Conservation (phyloP, 306 rosid species). For the Casuarina equisetifolia region DNA sequence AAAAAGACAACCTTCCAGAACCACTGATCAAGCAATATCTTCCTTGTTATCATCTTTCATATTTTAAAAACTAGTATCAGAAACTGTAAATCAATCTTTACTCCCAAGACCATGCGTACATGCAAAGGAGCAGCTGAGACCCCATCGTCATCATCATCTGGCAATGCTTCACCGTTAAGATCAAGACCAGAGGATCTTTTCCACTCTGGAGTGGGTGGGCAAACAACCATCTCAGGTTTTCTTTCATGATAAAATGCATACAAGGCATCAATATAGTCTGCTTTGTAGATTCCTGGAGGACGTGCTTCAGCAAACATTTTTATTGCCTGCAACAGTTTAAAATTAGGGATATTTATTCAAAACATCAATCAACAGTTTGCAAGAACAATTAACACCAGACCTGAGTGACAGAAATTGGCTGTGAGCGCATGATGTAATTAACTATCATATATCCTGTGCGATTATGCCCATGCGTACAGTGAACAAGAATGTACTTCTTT, state of each 20-base stretch:
- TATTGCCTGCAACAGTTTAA: constrained; percentile 60
- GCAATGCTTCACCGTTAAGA: constrained; percentile 95
- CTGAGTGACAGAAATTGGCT: constrained; percentile 74
- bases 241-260: constrained; percentile 89
- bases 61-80: constrained; percentile 17
- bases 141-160: constrained; percentile 89
- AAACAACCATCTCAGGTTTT: constrained; percentile 74
- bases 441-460: constrained; percentile 98
- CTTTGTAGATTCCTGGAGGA: constrained; percentile 98
- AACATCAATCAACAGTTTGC: constrained; percentile 17
- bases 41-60: constrained; percentile 15
- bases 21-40: background rate
- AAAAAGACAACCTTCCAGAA: background rate
- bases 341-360: constrained; percentile 7
- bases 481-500: constrained; percentile 91
- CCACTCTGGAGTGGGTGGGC: constrained; percentile 99
- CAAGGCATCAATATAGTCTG: constrained; percentile 84
- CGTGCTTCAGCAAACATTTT: constrained; percentile 83
- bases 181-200: constrained; percentile 94
- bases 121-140: constrained; percentile 61
- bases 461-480: constrained; percentile 98
- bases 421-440: constrained; percentile 86
- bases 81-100: constrained; percentile 22
- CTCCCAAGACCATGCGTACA: constrained; percentile 53
- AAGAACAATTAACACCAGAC: constrained; percentile 43